Evolutionary conservation across 768 basidiomycete species (phyloP).

Genomic region (Tremella yokohamensis): DNA sequence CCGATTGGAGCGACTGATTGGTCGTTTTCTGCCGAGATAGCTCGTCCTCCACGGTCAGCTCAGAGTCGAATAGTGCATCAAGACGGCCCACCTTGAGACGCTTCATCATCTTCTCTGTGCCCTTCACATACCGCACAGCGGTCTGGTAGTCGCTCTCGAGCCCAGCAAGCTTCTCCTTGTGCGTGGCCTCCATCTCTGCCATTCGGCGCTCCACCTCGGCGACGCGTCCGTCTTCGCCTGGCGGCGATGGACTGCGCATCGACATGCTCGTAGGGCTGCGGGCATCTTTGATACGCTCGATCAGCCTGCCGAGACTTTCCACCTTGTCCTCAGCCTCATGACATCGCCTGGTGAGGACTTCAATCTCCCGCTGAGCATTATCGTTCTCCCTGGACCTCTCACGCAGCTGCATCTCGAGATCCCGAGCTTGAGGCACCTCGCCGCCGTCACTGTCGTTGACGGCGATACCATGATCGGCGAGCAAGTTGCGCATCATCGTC

Average conservation of each 20-base stretch:
- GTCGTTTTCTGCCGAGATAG: constrained; percentile 81
- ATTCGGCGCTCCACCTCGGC: constrained; percentile 72
- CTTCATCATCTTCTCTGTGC: constrained; percentile 96
- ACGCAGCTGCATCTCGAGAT: constrained; percentile 73
- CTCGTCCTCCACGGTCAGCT: constrained; percentile 54
- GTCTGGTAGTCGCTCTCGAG: constrained; percentile 94
- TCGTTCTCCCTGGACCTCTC: constrained; percentile 72
- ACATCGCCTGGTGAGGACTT: constrained; percentile 62
- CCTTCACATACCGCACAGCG: constrained; percentile 96
- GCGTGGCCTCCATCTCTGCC: constrained; percentile 71
- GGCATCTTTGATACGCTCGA: constrained; percentile 64
- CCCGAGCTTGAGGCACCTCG: constrained; percentile 50
- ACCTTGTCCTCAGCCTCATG: constrained; percentile 72
- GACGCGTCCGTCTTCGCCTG: constrained; percentile 54
- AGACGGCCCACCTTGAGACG: constrained; percentile 67
- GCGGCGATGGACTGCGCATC: constrained; percentile 51
- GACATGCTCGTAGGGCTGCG: constrained; percentile 56
- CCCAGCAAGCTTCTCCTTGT: constrained; percentile 75
- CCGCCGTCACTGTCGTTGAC: constrained; percentile 65
- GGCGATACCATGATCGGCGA: constrained; percentile 80
- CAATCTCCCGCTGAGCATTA: constrained; percentile 70
- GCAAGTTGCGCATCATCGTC: constrained; percentile 74
- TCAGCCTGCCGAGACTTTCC: constrained; percentile 61
- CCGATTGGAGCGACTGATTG: constrained; percentile 75
- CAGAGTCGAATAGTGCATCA: background rate